Base-by-base conservation (phyloP, 179 eudicot genomes). In the Nepenthes alata region DNA sequence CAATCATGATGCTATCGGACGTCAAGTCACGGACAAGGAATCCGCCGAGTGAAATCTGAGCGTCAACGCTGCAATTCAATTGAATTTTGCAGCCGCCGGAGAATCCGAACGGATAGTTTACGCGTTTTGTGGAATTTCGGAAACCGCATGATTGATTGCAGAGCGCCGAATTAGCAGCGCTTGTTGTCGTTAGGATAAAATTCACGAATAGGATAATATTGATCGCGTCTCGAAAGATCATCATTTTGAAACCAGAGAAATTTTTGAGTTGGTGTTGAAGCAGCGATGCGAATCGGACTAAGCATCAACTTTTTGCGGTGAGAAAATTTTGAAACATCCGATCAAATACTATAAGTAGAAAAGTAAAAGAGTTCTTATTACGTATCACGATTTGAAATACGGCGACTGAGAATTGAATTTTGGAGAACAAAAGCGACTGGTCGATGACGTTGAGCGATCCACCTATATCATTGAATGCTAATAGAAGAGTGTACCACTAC, bases 91-190 rank as follows among this genome's bases (percentile, higher is more conserved):
- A 84, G 0, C 67, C 73, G 1, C 38, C 48, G 3, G 85, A 72
- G 80, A 88, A 88, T 48, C 98, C 96, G 15, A 91, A 91, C 0
- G 97, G 98, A 63, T 75, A 86, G 2, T 52, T 77, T 1, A 84
- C 79, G 8, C 25, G 47, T 12, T 4, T 45, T 6, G 34, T 62
- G 9, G 76, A 78, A 0, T 25, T 25, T 25, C 25, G 25, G 25
- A 25, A 25, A 25, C 25, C 25, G 57, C 94, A 88, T 8, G 48
- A 7, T 10, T 57, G 77, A 12, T 15, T 34, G 41, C 95, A 85
- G 15, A 0, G 2, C 1, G 55, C 54, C 8, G 62, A 35, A 57
- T 44, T 62, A 2, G 4, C n/a, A 9, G 62, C 70, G 14, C 11
- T n/a, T 11, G 25, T 25, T 25, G 47, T 6, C 14, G 48, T 11